Percentiles rank a stretch among this genome's conserved stretches.
Evolutionary conservation across 805 yeast genomes (phyloP).

Genomic region (Saccharomycopsis guyanensis): DNA sequence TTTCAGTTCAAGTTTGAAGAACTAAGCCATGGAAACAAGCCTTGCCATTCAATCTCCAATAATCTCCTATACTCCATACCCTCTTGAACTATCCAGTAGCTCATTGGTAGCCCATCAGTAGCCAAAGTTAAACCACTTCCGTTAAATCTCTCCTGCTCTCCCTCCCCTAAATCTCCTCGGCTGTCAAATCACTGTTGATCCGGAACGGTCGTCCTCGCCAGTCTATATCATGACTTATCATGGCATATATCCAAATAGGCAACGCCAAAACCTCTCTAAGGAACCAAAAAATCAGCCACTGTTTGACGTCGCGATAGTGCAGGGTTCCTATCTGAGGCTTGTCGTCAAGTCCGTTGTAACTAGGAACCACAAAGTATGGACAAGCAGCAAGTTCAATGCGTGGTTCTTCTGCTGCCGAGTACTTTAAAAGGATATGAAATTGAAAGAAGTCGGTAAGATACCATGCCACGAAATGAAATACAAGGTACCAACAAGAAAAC

Average conservation of each 20-base stretch:
- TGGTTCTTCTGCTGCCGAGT: constrained; percentile 22
- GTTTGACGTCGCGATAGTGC: constrained; percentile 7
- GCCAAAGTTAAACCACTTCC: no score
- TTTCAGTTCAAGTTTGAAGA: no score
- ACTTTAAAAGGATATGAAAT: constrained; percentile 36
- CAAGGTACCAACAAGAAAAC: constrained; percentile 34
- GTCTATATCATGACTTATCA: constrained; percentile 67
- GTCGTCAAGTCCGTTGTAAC: constrained; percentile 14
- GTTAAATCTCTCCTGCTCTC: no score
- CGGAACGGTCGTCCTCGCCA: constrained; percentile 74
- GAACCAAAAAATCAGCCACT: constrained; percentile 42
- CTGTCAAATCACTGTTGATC: constrained; percentile 67
- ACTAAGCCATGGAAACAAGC: no score
- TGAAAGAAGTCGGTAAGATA: constrained; percentile 55
- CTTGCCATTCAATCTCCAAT: no score
- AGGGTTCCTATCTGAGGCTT: neutral
- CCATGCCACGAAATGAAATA: constrained; percentile 58
- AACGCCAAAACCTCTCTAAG: constrained; percentile 67
- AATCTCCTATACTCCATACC: no score
- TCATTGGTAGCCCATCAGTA: no score
- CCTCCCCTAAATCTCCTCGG: constrained; percentile 51
- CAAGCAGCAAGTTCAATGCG: neutral
- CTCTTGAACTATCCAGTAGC: no score
- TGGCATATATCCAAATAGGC: constrained; percentile 78
- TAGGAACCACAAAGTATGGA: constrained; percentile 17